Base-by-base conservation (phyloP, 331 rosid genomes). In the Prunus yedoensis region DNA sequence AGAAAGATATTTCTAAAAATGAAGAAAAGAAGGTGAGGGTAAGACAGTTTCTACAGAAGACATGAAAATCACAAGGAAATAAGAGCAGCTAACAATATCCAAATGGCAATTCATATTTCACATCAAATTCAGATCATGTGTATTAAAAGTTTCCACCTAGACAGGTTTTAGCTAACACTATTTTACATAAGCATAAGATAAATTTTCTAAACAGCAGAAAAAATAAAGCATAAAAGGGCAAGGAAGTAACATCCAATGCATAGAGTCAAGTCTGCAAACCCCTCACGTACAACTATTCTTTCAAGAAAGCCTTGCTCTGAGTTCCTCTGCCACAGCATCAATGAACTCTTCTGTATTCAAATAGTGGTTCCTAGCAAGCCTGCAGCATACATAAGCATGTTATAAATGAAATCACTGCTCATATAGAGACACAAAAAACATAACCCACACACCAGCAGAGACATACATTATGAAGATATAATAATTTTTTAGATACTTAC, bases 261-360 rank as follows among this genome's bases (percentile, higher is more conserved):
- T 6, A 38, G 8, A 6, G 43, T 38, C 43, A 70, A 62, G 63
- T 56, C 27, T 30, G 46, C 12, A 45, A 58, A 10, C 17, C 74
- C 60, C 61, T 18, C 77, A 74, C 88, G 38, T 81, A 78, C 76
- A 79, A 66, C 67, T 74, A 89, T 64, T 82, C 78, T 83, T 87
- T 81, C 82, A 79, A 74, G 83, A 79, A 79, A 95, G 89, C 70
- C 71, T 89, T 32, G 83, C 78, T 81, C 59, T 87, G 61, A 95
- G 93, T 30, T 90, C 92, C 4, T 68, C 85, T 1, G 97, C 97
- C 76, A 95, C 99, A 25, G 96, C 97, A 74, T 95, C 99, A 23
- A 95, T 89, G 90, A 95, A 95, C 72, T 95, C 99, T 81, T 90
- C 94, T 0, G 99, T 95, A 81, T 87, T 95, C 88, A 95, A 83